These are phyloP conservation scores for Trametes elegans DNA, from an alignment of 768 basidiomycete genomes.

Conservation along the genomic window DNA sequence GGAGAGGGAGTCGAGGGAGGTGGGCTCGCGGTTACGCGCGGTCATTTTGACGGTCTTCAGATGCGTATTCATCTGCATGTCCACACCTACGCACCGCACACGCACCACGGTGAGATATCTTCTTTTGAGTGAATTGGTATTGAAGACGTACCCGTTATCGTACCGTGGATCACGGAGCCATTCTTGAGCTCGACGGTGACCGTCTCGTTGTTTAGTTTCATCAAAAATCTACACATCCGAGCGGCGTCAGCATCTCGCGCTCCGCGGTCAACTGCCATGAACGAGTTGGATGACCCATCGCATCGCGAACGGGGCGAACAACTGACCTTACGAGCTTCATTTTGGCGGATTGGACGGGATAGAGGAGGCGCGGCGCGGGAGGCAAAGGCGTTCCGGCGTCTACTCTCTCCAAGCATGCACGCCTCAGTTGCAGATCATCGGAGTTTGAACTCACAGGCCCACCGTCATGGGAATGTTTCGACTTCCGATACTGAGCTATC, in stretches of 20 bases:
- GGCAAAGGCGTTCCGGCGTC: neutral
- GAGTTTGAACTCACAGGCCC: neutral
- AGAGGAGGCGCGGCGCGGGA: neutral
- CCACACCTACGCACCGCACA: conserved; percentile 65
- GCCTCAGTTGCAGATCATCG: neutral
- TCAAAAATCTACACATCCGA: conserved; percentile 72
- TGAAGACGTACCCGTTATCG: conserved; percentile 79
- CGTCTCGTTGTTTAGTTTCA: conserved; percentile 99
- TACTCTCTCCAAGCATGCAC: neutral
- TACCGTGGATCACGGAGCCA: conserved; percentile 91
- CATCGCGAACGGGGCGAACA: neutral
- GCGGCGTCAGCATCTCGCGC: neutral
- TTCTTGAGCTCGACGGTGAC: conserved; percentile 98
- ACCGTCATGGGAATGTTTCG: neutral
- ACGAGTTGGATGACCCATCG: neutral
- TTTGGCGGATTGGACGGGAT: conserved; percentile 22
- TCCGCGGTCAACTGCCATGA: neutral
- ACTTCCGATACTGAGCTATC: no score
- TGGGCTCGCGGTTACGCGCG: conserved; percentile 84
- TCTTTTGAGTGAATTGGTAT: neutral
- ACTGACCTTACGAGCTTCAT: conserved; percentile 86
- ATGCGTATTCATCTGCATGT: conserved; percentile 99
- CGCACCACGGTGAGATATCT: conserved; percentile 4
- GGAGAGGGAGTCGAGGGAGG: conserved; percentile 84
- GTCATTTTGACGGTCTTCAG: conserved; percentile 98